Evolutionary conservation across 306 rosid genomes (phyloP), one percentile per base, ranked within the genome.

Genomic region (Citrullus mucosospermus): DNA sequence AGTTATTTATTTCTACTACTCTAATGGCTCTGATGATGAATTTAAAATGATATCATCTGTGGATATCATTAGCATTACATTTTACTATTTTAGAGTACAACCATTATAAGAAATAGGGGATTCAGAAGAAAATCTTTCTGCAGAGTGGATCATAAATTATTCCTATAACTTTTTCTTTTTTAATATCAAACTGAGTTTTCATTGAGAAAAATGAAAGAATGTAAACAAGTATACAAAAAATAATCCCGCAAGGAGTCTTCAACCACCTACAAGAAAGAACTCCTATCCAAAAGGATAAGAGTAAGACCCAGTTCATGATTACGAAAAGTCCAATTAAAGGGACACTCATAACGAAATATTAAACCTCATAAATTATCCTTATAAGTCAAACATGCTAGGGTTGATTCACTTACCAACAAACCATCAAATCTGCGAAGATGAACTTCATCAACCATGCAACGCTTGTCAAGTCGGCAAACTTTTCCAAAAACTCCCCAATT

Each of bases 371-470:
- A 9, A 78, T 9, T 44, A 12, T 20, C 18, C 20, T 39, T 34
- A 75, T 75, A 61, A 70, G 50, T 58, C 83, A 58, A 43, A 72
- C 18, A 20, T 28, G 32, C 82, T 11, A 70, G 86, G 41, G 68
- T 48, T 34, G 61, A 61, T 34, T 70, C 46, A 68, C 72, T 82
- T 92, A 95, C 98, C 97, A 92, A 82, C 86, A 95, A 93, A 77
- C 96, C 98, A 81, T 95, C 98, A 32, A 90, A 92, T 92, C 98
- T 87, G 70, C 98, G 97, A 79, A 95, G 96, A 84, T 95, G 97
- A 88, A 95, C 94, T 85, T 95, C 98, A 85, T 95, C 98, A 74
- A 95, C 98, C 83, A 88, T 75, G 83, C 96, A 86, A 84, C 91
- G 93, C 83, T 61, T 87, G 83, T 91, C 97, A 81, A 91, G 96